Conservation (phyloP, 176 grass and related monocot species). For the Zea luxurians region DNA sequence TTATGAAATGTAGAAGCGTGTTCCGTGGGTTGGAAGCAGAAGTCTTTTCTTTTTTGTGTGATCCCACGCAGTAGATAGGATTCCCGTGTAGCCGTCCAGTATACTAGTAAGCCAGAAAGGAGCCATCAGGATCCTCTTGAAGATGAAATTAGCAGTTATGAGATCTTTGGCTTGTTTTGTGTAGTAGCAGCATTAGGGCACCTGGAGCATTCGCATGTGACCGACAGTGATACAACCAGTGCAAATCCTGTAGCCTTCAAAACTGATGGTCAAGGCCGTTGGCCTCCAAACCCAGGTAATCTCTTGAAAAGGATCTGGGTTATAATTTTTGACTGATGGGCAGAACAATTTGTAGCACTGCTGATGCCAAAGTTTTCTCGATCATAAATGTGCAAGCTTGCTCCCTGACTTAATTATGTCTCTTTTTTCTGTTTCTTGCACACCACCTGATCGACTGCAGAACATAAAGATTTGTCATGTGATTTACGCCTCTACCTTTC, state of each 20-base stretch:
- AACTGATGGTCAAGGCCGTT: background rate
- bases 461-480: no score
- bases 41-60: conserved; percentile 13
- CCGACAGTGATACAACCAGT: conserved; percentile 1
- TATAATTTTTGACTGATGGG: no score
- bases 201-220: conserved; percentile 9
- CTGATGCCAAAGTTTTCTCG: no score
- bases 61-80: conserved; percentile 25
- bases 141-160: conserved; percentile 3
- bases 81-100: background rate
- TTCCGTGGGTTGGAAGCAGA: conserved; percentile 12
- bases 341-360: no score
- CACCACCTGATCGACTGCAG: no score
- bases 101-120: conserved; percentile 15
- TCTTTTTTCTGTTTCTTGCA: no score
- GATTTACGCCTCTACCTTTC: no score
- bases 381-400: no score
- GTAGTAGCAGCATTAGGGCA: conserved; percentile 7
- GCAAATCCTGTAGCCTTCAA: background rate
- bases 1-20: conserved; percentile 27
- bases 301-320: background rate
- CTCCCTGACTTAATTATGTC: no score
- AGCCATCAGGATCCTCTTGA: conserved; percentile 8
- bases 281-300: background rate
- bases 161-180: conserved; percentile 2